Percentiles rank a stretch among this genome's conserved stretches.
Evolutionary conservation across 2,329 filamentous ascomycete genomes (phyloP).

Genomic region (Blumeria hordei): DNA sequence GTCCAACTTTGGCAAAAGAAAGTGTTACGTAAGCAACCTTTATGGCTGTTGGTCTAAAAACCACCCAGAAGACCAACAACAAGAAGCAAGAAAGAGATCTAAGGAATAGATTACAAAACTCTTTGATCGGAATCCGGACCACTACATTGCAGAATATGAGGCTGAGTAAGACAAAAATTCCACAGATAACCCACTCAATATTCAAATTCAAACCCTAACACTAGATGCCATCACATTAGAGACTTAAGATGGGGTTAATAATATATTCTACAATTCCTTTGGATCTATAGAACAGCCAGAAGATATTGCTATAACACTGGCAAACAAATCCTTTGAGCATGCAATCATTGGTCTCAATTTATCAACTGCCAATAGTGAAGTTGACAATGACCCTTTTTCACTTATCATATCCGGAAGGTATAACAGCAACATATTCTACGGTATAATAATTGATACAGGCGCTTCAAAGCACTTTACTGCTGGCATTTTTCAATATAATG

Average conservation of each 20-base stretch:
- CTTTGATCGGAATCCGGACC: too few species aligned
- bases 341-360: neutral
- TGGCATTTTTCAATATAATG: neutral
- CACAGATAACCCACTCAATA: too few species aligned
- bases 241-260: too few species aligned
- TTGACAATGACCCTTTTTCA: neutral
- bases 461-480: neutral
- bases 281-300: neutral
- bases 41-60: neutral
- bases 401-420: neutral
- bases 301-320: neutral
- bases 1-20: neutral
- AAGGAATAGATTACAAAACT: too few species aligned
- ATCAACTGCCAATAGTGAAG: too few species aligned
- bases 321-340: neutral
- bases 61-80: neutral
- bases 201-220: too few species aligned
- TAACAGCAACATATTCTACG: neutral
- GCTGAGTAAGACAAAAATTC: too few species aligned
- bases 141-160: too few species aligned
- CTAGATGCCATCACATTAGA: too few species aligned
- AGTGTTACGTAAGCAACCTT: neutral
- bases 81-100: neutral
- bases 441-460: constrained; percentile 1
- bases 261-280: neutral